These are phyloP conservation scores for Cucumis hystrix DNA, from an alignment of 306 rosid genomes.

Conservation along the genomic window DNA sequence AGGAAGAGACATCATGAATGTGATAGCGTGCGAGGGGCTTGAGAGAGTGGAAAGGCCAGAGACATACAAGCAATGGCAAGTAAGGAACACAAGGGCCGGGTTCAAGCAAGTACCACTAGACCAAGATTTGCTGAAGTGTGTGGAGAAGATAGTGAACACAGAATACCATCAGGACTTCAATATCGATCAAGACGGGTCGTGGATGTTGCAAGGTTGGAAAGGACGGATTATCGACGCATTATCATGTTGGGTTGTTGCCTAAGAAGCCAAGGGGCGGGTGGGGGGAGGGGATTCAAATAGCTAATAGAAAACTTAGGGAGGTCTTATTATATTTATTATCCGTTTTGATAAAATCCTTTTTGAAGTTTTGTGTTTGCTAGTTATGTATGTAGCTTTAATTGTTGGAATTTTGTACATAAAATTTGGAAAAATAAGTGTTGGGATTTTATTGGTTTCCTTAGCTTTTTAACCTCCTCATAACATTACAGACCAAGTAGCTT, in stretches of 20 bases:
- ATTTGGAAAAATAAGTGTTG: background rate
- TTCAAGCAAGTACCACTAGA: slow-evolving; percentile 46
- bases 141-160: slow-evolving; percentile 27
- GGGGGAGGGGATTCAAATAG: background rate
- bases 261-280: background rate
- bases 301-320: background rate
- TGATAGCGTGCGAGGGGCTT: slow-evolving; percentile 66
- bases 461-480: background rate
- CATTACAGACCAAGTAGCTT: background rate
- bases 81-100: slow-evolving; percentile 59
- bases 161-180: slow-evolving; percentile 61
- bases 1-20: slow-evolving; percentile 65
- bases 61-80: slow-evolving; percentile 79
- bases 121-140: slow-evolving; percentile 24
- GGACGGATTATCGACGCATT: slow-evolving; percentile 55
- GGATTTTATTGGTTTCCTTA: background rate
- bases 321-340: background rate
- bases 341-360: background rate
- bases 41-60: slow-evolving; percentile 55
- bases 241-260: slow-evolving; percentile 59
- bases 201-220: slow-evolving; percentile 82
- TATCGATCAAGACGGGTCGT: slow-evolving; percentile 49
- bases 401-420: background rate
- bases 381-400: background rate
- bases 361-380: background rate